Base-by-base conservation (phyloP, 306 rosid genomes). In the Ochetophila trinervis region DNA sequence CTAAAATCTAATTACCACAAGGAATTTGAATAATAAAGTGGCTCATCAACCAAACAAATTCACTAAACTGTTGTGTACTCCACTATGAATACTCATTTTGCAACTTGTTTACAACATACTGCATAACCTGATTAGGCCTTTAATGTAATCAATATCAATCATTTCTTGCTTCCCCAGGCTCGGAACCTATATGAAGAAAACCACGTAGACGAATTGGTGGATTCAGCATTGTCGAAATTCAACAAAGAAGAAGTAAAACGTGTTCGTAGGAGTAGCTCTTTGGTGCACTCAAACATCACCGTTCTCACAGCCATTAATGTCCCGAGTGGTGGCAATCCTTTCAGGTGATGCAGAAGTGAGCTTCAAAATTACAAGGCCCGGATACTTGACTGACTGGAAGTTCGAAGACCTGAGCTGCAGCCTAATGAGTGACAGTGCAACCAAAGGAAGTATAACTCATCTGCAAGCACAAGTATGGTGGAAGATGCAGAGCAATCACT, bases 271-370 rank as follows among this genome's bases (percentile, higher is more conserved):
- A 49, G 60, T 89, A 70, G 78, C 85, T 14, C 81, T 84, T 52
- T 36, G 77, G 67, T 89, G 93, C 80, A 86, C 90, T 42, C 93
- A 89, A 50, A 63, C 90, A 70, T 74, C 88, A 15, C 90, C 93
- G 27, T 18, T 36, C 14, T 73, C 67, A 57, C 76, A 87, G 27
- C 96, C 93, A 34, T 54, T 87, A 1, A 89, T 89, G 96, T 86
- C 93, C 2, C 84, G 83, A 3, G 92, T 84, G 19, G 85, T 89
- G 68, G 88, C 88, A 56, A 89, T 89, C 93, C 87, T 89, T 66
- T 57, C 82, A 0, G 90, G 93, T 74, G 87, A 86, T 60, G 45
- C 66, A 2, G 93, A 86, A 72, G 90, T 86, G 80, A 51, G 72
- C 55, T 1, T 72, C 36, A 83, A 78, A 32, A 76, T 79, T 64